Conservation (phyloP, 768 basidiomycete species). For the Lactifluus subvellereus region DNA sequence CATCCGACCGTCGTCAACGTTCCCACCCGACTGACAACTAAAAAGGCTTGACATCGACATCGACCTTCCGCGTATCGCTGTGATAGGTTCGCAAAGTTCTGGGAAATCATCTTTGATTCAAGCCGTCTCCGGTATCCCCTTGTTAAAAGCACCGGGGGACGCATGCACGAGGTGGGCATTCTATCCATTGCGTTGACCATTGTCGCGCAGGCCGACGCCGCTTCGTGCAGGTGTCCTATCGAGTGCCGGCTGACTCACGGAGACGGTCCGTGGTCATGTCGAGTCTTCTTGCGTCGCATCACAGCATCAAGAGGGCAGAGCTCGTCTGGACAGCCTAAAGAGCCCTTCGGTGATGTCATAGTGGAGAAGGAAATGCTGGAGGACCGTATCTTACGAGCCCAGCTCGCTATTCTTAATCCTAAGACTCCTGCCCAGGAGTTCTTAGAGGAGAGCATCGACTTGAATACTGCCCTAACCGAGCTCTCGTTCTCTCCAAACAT, state of each 20-base stretch:
- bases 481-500: constrained; percentile 26
- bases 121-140: constrained; percentile 27
- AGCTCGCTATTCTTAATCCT: constrained; percentile 19
- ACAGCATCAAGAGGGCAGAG: neutral
- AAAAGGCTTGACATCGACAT: constrained; percentile 24
- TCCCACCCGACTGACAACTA: neutral
- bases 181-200: neutral
- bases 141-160: constrained; percentile 27
- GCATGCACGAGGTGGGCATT: constrained; percentile 29
- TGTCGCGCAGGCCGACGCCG: neutral
- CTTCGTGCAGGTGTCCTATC: constrained; percentile 14
- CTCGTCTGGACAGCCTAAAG: constrained; percentile 1
- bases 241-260: constrained; percentile 18
- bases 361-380: neutral
- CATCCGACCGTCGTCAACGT: neutral
- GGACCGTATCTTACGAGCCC: constrained; percentile 6
- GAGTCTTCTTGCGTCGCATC: constrained; percentile 6
- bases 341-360: constrained; percentile 7
- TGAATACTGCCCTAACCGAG: neutral
- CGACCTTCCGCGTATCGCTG: constrained; percentile 29
- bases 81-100: constrained; percentile 31
- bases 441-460: neutral
- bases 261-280: constrained; percentile 11
- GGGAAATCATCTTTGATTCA: constrained; percentile 34
- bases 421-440: neutral